Conservation (phyloP, 139 green algal genomes). For the Coelastrella sp. region DNA sequence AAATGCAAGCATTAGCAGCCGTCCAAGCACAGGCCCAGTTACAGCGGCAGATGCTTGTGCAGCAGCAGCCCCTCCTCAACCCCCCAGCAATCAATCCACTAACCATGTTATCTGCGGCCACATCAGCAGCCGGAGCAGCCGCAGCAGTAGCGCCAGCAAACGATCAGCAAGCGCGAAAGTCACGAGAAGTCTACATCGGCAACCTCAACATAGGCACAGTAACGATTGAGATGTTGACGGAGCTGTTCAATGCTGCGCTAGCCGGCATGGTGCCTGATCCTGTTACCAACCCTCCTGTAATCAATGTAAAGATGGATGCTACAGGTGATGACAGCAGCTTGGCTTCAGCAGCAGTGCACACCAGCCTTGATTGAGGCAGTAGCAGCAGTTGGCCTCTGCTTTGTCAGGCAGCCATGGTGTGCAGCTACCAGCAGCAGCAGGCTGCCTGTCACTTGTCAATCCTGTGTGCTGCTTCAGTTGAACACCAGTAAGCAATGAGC, state of each 20-base stretch:
- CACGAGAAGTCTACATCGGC: slow-evolving; percentile 90
- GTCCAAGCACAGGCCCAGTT: slow-evolving; percentile 51
- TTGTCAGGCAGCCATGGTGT: not conserved
- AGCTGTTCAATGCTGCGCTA: slow-evolving; percentile 92
- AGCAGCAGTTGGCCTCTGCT: not conserved
- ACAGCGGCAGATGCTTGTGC: slow-evolving; percentile 57
- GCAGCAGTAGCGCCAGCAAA: slow-evolving; percentile 20
- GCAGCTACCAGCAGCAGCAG: too few relatives aligned
- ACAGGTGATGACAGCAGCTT: slow-evolving; percentile 44
- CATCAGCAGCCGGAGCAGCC: not conserved
- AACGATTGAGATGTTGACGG: slow-evolving; percentile 77
- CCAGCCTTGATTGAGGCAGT: too few relatives aligned
- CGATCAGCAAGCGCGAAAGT: slow-evolving; percentile 60
- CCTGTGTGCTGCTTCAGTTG: too few relatives aligned
- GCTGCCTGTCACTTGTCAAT: too few relatives aligned
- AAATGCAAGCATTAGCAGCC: slow-evolving; percentile 45
- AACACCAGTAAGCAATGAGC: too few relatives aligned
- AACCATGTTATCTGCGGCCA: not conserved
- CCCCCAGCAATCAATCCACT: slow-evolving; percentile 15
- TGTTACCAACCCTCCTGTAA: slow-evolving; percentile 77
- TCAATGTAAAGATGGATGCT: slow-evolving; percentile 77
- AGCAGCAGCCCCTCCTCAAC: slow-evolving; percentile 37
- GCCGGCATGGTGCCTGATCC: slow-evolving; percentile 77
- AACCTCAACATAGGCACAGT: slow-evolving; percentile 90
- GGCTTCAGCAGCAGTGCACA: too few relatives aligned